A percentile compares a stretch with the other conserved stretches of the same genome.
These are phyloP conservation scores for Russula sp. DNA, from an alignment of 768 basidiomycete species.

Conservation along the genomic window DNA sequence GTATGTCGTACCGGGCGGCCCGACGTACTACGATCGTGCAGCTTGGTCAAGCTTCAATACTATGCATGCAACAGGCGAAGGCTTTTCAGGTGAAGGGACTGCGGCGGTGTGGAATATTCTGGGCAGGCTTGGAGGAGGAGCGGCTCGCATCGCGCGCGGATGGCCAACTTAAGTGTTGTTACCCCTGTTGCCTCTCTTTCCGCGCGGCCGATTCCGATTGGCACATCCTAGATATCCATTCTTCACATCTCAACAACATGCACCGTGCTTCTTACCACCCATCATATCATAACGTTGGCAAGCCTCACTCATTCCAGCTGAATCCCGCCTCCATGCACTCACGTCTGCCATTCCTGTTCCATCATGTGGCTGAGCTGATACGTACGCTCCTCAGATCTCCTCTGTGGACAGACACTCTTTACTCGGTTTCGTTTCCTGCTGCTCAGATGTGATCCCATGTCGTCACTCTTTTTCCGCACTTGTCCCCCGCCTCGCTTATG, in stretches of 20 bases:
- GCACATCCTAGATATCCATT: not conserved
- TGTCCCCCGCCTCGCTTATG: not conserved
- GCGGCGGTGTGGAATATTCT: constrained; percentile 63
- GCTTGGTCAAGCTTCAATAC: constrained; percentile 78
- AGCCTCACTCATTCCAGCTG: not conserved
- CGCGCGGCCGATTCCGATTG: not conserved
- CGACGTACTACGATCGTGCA: constrained; percentile 68
- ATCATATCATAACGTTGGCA: not conserved
- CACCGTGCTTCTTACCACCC: too few species aligned
- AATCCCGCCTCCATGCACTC: not conserved
- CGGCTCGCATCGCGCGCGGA: constrained; percentile 67
- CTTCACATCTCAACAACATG: too few species aligned
- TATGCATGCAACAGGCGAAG: constrained; percentile 64
- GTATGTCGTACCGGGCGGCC: constrained; percentile 54
- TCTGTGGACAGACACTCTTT: constrained; percentile 1
- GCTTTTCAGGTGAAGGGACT: constrained; percentile 52
- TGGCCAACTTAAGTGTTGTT: constrained; percentile 55
- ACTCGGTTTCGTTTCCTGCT: not conserved
- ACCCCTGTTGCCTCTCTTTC: not conserved
- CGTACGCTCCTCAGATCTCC: not conserved
- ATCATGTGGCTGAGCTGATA: not conserved
- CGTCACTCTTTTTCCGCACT: not conserved
- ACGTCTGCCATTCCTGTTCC: not conserved
- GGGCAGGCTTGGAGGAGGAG: constrained; percentile 67
- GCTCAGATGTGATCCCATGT: not conserved